A percentile compares a stretch with the other conserved stretches of the same genome.
phyloP scores from a whole-genome alignment of 2,329 filamentous ascomycete genomes.

The Claviceps sp. region DNA sequence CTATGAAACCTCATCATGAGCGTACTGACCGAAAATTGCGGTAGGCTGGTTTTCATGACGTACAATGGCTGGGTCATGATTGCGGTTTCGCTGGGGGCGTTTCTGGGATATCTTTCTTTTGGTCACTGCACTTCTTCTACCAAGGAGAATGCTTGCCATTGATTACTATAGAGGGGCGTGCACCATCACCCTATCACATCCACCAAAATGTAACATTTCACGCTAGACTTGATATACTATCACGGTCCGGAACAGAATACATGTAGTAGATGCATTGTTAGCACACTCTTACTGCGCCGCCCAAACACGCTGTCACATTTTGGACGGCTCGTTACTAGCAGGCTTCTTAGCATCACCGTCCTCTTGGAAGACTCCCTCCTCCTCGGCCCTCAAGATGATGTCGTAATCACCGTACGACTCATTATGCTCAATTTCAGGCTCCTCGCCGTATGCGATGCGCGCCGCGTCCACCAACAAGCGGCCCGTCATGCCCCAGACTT shows the following conservation, averaged over 20 bases:
- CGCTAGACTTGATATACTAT: background rate
- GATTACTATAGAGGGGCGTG: background rate
- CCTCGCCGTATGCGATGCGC: slow-evolving; percentile 65
- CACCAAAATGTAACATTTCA: background rate
- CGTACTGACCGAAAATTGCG: too few species aligned
- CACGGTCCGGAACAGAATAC: background rate
- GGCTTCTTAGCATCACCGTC: slow-evolving; percentile 14
- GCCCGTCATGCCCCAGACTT: slow-evolving; percentile 92
- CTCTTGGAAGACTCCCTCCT: slow-evolving; percentile 34
- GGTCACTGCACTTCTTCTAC: slow-evolving; percentile 54
- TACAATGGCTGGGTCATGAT: slow-evolving; percentile 99
- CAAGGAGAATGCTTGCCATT: slow-evolving; percentile 90
- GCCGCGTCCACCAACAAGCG: slow-evolving; percentile 81
- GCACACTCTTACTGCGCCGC: background rate
- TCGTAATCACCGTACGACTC: slow-evolving; percentile 37
- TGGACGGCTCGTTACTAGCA: slow-evolving; percentile 16
- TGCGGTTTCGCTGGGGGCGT: slow-evolving; percentile 76
- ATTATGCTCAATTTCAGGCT: slow-evolving; percentile 71
- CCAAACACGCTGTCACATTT: slow-evolving; percentile 16
- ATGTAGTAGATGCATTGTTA: background rate
- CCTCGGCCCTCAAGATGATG: slow-evolving; percentile 32
- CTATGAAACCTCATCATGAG: too few species aligned
- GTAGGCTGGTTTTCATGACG: slow-evolving; percentile 97
- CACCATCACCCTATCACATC: background rate
- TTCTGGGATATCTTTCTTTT: slow-evolving; percentile 76